These are phyloP conservation scores for Dothideomycetidae sp. DNA, from an alignment of 2,329 filamentous ascomycete species.

Conservation along the genomic window DNA sequence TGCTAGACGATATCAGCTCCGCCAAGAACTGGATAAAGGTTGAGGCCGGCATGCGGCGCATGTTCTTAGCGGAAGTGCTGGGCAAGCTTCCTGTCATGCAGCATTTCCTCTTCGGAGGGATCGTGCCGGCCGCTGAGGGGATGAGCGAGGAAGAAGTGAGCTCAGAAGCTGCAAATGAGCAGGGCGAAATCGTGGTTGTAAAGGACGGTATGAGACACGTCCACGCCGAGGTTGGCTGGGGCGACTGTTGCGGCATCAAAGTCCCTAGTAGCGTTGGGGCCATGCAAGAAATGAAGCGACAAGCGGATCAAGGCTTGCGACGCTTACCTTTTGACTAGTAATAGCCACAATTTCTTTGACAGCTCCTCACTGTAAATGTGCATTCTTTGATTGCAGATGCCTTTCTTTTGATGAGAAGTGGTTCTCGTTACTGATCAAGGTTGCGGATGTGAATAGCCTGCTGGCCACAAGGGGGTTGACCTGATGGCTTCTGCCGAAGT, in stretches of 20 bases:
- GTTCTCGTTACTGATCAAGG: too few species aligned
- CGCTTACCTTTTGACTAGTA: slow-evolving; percentile 72
- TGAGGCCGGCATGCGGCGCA: slow-evolving; percentile 85
- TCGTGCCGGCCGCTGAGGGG: slow-evolving; percentile 64
- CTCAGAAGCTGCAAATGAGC: slow-evolving; percentile 34
- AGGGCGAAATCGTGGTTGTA: slow-evolving; percentile 47
- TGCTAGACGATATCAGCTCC: slow-evolving; percentile 93
- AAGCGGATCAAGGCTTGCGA: slow-evolving; percentile 47
- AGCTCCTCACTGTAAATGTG: too few species aligned
- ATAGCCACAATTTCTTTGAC: too few species aligned
- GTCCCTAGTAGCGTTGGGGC: slow-evolving; percentile 90
- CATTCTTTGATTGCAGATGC: too few species aligned
- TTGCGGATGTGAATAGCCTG: too few species aligned
- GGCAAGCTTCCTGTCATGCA: slow-evolving; percentile 96
- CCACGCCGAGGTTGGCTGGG: slow-evolving; percentile 48
- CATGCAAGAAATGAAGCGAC: slow-evolving; percentile 74
- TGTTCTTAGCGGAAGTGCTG: slow-evolving; percentile 89
- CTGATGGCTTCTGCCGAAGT: too few species aligned
- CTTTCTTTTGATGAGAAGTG: too few species aligned
- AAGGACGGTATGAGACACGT: slow-evolving; percentile 54
- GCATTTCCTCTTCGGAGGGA: slow-evolving; percentile 83
- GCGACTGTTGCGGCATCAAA: slow-evolving; percentile 95
- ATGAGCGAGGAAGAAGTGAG: slow-evolving; percentile 53
- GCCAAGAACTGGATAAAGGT: slow-evolving; percentile 86
- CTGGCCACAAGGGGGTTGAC: too few species aligned